These are phyloP conservation scores for Diaporthe amygdali DNA, from an alignment of 2,329 filamentous ascomycete species.

Conservation along the genomic window DNA sequence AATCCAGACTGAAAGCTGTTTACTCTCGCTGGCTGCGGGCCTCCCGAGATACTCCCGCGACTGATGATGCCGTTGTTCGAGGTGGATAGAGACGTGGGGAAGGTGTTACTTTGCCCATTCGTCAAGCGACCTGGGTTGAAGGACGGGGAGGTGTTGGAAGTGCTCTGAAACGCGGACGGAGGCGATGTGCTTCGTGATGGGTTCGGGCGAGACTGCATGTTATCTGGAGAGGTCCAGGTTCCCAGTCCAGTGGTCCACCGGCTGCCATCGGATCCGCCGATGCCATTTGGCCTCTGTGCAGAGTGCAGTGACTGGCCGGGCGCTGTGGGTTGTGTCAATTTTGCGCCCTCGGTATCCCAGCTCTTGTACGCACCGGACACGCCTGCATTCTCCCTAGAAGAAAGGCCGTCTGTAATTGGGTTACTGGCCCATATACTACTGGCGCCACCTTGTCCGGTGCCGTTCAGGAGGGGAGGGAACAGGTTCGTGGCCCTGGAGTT, in stretches of 20 bases:
- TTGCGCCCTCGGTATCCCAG: not conserved
- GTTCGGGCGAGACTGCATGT: slow-evolving; percentile 17
- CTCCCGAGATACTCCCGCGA: slow-evolving; percentile 1
- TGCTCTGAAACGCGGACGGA: slow-evolving; percentile 15
- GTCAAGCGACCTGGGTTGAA: slow-evolving; percentile 19
- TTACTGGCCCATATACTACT: slow-evolving; percentile 21
- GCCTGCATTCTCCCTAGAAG: slow-evolving; percentile 18
- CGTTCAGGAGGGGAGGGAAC: slow-evolving; percentile 11
- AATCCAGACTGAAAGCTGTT: slow-evolving; percentile 20
- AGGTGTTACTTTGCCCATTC: not conserved
- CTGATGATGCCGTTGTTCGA: not conserved
- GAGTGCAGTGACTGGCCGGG: slow-evolving; percentile 16
- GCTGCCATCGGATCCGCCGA: slow-evolving; percentile 17
- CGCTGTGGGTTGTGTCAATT: slow-evolving; percentile 17
- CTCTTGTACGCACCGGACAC: slow-evolving; percentile 18
- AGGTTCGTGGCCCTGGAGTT: slow-evolving; percentile 13
- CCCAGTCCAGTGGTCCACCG: slow-evolving; percentile 19
- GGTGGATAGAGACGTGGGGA: slow-evolving; percentile 10
- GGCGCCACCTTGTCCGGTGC: slow-evolving; percentile 3
- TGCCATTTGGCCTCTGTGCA: slow-evolving; percentile 15
- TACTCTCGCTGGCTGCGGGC: not conserved
- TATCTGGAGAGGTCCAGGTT: slow-evolving; percentile 23
- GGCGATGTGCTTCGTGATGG: slow-evolving; percentile 24
- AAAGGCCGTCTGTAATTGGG: slow-evolving; percentile 4
- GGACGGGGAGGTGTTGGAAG: slow-evolving; percentile 21